phyloP scores from a whole-genome alignment of 1,284 basidiomycete species.

The Neotropicomus parvogracilis region DNA sequence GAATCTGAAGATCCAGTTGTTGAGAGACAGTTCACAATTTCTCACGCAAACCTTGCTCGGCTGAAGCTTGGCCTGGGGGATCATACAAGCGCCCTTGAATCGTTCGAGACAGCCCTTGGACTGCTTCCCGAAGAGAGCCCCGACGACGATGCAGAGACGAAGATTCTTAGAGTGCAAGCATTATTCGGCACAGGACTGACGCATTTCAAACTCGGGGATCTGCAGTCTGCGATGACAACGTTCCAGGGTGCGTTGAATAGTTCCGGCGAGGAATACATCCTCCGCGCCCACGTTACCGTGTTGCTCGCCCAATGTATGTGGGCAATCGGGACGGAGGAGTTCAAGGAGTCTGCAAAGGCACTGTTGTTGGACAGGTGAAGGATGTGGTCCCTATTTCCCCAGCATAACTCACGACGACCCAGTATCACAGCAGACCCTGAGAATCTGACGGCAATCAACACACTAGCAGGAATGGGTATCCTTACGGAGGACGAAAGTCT shows the following conservation, averaged over 20 bases:
- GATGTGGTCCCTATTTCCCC: neutral
- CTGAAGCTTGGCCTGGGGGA: constrained; percentile 62
- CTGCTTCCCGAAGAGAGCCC: constrained; percentile 52
- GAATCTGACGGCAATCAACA: constrained; percentile 76
- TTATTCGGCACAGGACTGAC: constrained; percentile 72
- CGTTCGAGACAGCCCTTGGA: constrained; percentile 71
- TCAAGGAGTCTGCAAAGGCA: constrained; percentile 73
- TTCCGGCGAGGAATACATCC: constrained; percentile 43
- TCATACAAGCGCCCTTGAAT: constrained; percentile 60
- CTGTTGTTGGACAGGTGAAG: constrained; percentile 80
- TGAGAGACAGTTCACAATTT: constrained; percentile 79
- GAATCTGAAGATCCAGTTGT: constrained; percentile 74
- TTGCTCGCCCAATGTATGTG: constrained; percentile 79
- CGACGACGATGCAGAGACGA: constrained; percentile 25
- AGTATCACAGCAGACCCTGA: constrained; percentile 68
- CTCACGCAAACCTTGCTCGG: constrained; percentile 81
- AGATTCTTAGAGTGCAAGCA: constrained; percentile 57
- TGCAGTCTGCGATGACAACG: constrained; percentile 59
- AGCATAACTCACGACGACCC: constrained; percentile 16
- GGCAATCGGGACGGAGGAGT: constrained; percentile 74
- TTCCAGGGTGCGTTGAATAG: constrained; percentile 68
- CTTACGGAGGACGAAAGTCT: constrained; percentile 75
- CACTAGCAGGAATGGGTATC: constrained; percentile 84
- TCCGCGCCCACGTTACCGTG: constrained; percentile 71
- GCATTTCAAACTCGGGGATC: constrained; percentile 60